phyloP scores from a whole-genome alignment of 2,329 filamentous ascomycete species.

The Penicillium rolfsii region DNA sequence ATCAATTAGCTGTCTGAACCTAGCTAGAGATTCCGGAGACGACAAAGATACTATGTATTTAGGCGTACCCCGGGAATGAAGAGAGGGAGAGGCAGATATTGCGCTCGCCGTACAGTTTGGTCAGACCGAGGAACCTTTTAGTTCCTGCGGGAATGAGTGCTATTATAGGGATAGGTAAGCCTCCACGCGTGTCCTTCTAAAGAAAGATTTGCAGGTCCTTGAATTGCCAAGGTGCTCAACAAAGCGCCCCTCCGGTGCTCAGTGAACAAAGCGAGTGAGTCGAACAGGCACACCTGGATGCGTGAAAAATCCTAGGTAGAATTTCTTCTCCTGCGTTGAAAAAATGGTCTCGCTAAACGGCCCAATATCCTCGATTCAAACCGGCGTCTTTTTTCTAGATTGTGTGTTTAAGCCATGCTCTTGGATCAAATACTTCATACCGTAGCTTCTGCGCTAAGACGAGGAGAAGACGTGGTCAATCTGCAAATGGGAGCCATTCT shows the following conservation, averaged over 20 bases:
- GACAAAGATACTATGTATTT: not conserved
- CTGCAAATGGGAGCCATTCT: slow-evolving; percentile 14
- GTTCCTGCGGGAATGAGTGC: not conserved
- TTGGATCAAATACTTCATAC: slow-evolving; percentile 3
- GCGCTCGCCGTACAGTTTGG: not conserved
- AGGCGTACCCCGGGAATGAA: not conserved
- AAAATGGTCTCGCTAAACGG: slow-evolving; percentile 1
- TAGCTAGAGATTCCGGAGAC: not conserved
- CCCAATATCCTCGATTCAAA: not conserved
- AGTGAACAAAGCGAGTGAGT: not conserved
- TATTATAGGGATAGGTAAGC: not conserved
- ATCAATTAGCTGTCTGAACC: not conserved
- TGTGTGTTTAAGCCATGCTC: not conserved
- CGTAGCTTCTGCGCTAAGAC: not conserved
- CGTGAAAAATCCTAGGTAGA: not conserved
- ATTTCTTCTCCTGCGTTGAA: slow-evolving; percentile 1
- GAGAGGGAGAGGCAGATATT: not conserved
- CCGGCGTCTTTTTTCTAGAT: not conserved
- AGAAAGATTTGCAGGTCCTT: slow-evolving; percentile 1
- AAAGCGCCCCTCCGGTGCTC: not conserved
- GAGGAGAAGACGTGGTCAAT: not conserved
- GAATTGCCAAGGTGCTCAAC: not conserved
- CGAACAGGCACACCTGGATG: not conserved
- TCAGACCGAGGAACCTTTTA: not conserved
- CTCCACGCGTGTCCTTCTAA: not conserved